These are phyloP conservation scores for Linderina pennispora DNA, from an alignment of 192 early-diverging fungal species.

Conservation along the genomic window DNA sequence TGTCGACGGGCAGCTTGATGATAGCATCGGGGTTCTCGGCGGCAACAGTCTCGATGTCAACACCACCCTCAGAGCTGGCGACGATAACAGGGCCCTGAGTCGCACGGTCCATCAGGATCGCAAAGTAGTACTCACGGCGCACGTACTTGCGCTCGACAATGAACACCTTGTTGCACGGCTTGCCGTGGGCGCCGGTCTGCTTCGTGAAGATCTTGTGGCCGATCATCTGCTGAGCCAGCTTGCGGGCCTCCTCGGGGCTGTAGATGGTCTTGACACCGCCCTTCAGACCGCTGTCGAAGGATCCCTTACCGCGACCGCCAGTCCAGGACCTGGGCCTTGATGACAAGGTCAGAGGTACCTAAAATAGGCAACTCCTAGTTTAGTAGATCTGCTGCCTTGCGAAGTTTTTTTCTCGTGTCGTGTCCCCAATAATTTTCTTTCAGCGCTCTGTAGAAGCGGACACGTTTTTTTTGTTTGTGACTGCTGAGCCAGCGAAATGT, in stretches of 20 bases:
- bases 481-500: too few relatives aligned
- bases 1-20: slow-evolving; percentile 85
- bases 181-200: slow-evolving; percentile 93
- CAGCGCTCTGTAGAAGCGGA: too few relatives aligned
- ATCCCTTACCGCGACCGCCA: slow-evolving; percentile 98
- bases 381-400: too few relatives aligned
- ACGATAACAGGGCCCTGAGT: slow-evolving; percentile 93
- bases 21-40: slow-evolving; percentile 95
- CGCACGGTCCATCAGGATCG: slow-evolving; percentile 94
- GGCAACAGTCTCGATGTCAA: slow-evolving; percentile 97
- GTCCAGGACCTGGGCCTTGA: slow-evolving; percentile 92
- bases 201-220: slow-evolving; percentile 98
- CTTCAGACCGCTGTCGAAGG: slow-evolving; percentile 91
- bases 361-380: slow-evolving; percentile 1
- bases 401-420: too few relatives aligned
- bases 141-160: slow-evolving; percentile 96
- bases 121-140: slow-evolving; percentile 98
- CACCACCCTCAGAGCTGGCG: slow-evolving; percentile 94
- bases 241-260: slow-evolving; percentile 82
- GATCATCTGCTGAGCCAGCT: slow-evolving; percentile 91
- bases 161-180: slow-evolving; percentile 91
- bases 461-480: too few relatives aligned
- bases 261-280: slow-evolving; percentile 92
- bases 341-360: slow-evolving; percentile 64
- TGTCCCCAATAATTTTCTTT: too few relatives aligned